Evolutionary conservation across 768 basidiomycete genomes (phyloP).

Genomic region (Rhodotorula babjevae): DNA sequence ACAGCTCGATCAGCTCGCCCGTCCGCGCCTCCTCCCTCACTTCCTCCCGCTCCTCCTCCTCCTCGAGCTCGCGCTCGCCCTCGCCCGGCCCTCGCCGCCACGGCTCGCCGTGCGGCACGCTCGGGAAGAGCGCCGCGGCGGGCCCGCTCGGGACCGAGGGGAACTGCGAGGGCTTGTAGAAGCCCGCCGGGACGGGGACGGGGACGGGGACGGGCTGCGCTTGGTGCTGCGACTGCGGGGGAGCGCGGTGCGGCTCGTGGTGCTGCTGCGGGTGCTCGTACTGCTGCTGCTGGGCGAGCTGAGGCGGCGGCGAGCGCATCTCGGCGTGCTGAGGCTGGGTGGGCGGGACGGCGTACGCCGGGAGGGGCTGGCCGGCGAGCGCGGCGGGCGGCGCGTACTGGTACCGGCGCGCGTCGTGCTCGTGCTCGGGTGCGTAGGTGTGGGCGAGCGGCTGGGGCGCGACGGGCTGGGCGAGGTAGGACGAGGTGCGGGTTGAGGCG

Average conservation of each 20-base stretch:
- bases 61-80: too few species aligned
- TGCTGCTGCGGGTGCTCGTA: background rate
- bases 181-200: slow-evolving; percentile 19
- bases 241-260: background rate
- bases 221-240: background rate
- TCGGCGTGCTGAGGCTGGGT: background rate
- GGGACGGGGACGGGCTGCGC: slow-evolving; percentile 14
- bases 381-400: background rate
- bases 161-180: slow-evolving; percentile 36
- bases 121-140: slow-evolving; percentile 22
- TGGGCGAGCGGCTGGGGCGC: background rate
- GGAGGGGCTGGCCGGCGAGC: background rate
- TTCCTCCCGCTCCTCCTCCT: background rate
- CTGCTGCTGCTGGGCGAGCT: too few species aligned
- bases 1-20: slow-evolving; percentile 35
- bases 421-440: background rate
- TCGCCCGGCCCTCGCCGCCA: background rate
- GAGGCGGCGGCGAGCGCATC: background rate
- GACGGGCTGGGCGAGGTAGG: background rate
- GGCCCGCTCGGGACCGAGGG: slow-evolving; percentile 29
- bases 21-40: slow-evolving; percentile 13
- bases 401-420: background rate
- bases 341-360: slow-evolving; percentile 3
- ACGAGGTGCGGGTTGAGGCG: background rate
- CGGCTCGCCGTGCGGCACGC: slow-evolving; percentile 11